Percentiles rank a stretch among this genome's conserved stretches.
These are phyloP conservation scores for Dichotomocladium elegans DNA, from an alignment of 371 early-diverging fungal species.

Conservation along the genomic window DNA sequence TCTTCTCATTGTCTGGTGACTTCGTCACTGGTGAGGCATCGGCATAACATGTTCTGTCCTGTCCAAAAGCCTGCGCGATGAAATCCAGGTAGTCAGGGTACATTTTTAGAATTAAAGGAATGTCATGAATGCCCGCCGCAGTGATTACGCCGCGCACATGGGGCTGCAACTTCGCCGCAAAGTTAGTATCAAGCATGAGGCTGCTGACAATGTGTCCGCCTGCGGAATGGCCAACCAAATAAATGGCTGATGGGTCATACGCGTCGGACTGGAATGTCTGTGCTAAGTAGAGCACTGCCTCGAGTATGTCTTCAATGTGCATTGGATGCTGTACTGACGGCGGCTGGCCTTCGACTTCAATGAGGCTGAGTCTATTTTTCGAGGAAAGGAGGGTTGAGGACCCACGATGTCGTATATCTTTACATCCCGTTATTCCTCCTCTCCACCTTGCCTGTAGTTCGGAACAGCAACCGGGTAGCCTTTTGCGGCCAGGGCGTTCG, in stretches of 20 bases:
- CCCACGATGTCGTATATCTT: too few relatives aligned
- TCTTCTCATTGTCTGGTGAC: background rate
- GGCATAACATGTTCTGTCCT: constrained; percentile 16
- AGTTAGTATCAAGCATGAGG: constrained; percentile 51
- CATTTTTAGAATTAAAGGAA: constrained; percentile 53
- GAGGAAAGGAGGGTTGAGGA: too few relatives aligned
- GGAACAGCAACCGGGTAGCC: constrained; percentile 60
- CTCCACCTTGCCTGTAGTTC: constrained; percentile 57
- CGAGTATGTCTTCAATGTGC: constrained; percentile 55
- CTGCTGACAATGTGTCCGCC: constrained; percentile 72
- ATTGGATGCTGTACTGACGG: constrained; percentile 47
- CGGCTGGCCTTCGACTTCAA: constrained; percentile 7
- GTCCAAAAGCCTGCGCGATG: constrained; percentile 63
- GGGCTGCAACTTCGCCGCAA: background rate
- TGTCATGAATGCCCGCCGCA: constrained; percentile 80
- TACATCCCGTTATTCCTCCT: too few relatives aligned
- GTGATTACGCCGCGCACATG: constrained; percentile 49
- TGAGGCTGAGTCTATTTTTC: constrained; percentile 26
- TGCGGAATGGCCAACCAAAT: constrained; percentile 79
- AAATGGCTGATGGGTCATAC: constrained; percentile 42
- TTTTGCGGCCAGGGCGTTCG: constrained; percentile 28
- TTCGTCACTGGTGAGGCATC: constrained; percentile 46
- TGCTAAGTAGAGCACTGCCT: constrained; percentile 46
- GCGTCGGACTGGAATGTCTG: constrained; percentile 1
- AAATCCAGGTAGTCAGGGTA: constrained; percentile 77